phyloP scores from a whole-genome alignment of 2,329 filamentous ascomycete species.

The Penicillium verrucosum region DNA sequence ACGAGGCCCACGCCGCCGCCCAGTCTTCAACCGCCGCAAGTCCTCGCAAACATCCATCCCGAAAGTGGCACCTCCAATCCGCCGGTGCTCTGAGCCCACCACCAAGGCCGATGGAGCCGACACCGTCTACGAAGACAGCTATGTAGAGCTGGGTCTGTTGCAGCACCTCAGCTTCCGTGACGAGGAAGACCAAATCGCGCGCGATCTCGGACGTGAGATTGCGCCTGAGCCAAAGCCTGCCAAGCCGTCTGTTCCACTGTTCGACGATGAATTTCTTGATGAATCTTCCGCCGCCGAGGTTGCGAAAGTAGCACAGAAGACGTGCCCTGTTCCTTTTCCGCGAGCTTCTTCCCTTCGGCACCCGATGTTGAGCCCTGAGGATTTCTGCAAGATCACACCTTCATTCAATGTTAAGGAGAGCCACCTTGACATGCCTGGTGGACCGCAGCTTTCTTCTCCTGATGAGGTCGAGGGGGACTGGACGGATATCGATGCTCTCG shows the following conservation, averaged over 20 bases:
- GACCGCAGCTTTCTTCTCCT: background rate
- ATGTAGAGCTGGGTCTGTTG: slow-evolving; percentile 2
- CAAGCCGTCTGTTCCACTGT: background rate
- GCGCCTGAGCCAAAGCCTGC: slow-evolving; percentile 1
- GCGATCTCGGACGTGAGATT: slow-evolving; percentile 4
- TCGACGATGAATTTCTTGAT: slow-evolving; percentile 3
- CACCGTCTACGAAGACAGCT: slow-evolving; percentile 2
- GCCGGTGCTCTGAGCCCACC: slow-evolving; percentile 52
- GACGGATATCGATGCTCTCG: slow-evolving; percentile 5
- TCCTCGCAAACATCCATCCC: slow-evolving; percentile 33
- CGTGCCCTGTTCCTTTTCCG: background rate
- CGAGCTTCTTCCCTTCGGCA: slow-evolving; percentile 1
- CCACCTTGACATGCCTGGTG: background rate
- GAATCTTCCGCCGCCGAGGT: background rate
- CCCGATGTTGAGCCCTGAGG: background rate
- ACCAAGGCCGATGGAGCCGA: background rate
- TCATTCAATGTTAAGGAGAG: background rate
- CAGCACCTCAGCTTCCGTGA: slow-evolving; percentile 11
- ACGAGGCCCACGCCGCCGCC: slow-evolving; percentile 29
- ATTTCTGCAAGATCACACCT: background rate
- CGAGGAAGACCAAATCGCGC: slow-evolving; percentile 4
- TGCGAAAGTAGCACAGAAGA: background rate
- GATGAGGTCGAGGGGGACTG: slow-evolving; percentile 2
- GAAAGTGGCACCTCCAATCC: slow-evolving; percentile 71
- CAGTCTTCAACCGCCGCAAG: slow-evolving; percentile 34